Conservation (phyloP, 371 early-diverging fungal species). For the Circinella umbellata region DNA sequence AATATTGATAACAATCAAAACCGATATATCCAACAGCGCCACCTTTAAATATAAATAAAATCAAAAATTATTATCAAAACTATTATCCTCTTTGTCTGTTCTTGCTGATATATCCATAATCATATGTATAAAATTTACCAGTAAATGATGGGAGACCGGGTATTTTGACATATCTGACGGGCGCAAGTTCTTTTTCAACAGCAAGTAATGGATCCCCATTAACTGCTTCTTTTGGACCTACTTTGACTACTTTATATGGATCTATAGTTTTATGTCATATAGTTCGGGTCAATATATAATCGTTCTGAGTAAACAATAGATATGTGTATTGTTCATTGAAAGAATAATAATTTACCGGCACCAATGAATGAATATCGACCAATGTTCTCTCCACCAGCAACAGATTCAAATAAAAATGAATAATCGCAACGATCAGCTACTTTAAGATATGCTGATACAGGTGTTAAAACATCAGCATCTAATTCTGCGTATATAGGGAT, state of each 20-base stretch:
- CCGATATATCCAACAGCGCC: constrained; percentile 97
- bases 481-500: constrained; percentile 90
- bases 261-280: constrained; percentile 48
- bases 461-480: constrained; percentile 91
- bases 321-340: neutral
- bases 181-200: constrained; percentile 82
- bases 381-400: constrained; percentile 92
- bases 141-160: constrained; percentile 89
- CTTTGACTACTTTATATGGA: constrained; percentile 84
- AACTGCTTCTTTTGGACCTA: constrained; percentile 71
- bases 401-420: constrained; percentile 96
- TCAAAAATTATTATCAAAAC: neutral
- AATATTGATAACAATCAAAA: constrained; percentile 95
- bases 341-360: constrained; percentile 59
- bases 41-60: constrained; percentile 47
- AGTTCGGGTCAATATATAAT: neutral
- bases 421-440: constrained; percentile 78
- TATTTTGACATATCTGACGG: constrained; percentile 77
- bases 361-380: constrained; percentile 96
- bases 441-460: constrained; percentile 95
- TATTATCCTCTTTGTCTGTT: neutral
- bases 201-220: constrained; percentile 89
- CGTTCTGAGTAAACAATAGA: neutral
- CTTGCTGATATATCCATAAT: neutral
- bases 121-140: constrained; percentile 47